phyloP scores from a whole-genome alignment of 805 yeast genomes.

The Yarrowia alimentaria region DNA sequence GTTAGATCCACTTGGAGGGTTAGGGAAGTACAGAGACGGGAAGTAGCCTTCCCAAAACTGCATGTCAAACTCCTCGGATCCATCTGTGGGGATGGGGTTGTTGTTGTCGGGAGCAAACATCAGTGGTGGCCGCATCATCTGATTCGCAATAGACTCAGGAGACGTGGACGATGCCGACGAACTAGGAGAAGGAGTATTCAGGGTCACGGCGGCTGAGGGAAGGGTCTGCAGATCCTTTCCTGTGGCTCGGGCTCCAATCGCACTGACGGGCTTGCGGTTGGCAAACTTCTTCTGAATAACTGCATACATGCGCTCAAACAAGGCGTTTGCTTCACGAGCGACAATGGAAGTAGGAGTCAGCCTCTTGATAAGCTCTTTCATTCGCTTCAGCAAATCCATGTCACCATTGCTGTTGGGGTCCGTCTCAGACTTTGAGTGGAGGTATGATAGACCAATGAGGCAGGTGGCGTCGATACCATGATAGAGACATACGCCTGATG shows the following conservation, averaged over 20 bases:
- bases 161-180: constrained; percentile 7
- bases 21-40: constrained; percentile 24
- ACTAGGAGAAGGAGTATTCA: neutral
- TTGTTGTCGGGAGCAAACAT: constrained; percentile 12
- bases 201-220: no score
- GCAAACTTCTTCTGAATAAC: constrained; percentile 23
- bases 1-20: constrained; percentile 2
- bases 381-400: constrained; percentile 10
- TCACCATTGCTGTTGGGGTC: constrained; percentile 24
- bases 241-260: neutral
- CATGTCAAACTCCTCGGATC: constrained; percentile 21
- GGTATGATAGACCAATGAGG: constrained; percentile 20
- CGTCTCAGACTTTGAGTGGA: constrained; percentile 7
- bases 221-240: no score
- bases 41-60: constrained; percentile 27
- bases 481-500: constrained; percentile 13
- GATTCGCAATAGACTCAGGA: constrained; percentile 1
- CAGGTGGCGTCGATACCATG: constrained; percentile 26
- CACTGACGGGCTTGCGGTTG: constrained; percentile 10
- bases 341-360: constrained; percentile 13
- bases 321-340: constrained; percentile 16
- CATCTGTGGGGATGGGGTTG: constrained; percentile 5
- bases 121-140: constrained; percentile 15
- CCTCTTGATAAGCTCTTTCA: constrained; percentile 12
- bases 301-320: constrained; percentile 17